Evolutionary conservation across 2,329 filamentous ascomycete genomes (phyloP).

Genomic region (Colletotrichum somersetense): DNA sequence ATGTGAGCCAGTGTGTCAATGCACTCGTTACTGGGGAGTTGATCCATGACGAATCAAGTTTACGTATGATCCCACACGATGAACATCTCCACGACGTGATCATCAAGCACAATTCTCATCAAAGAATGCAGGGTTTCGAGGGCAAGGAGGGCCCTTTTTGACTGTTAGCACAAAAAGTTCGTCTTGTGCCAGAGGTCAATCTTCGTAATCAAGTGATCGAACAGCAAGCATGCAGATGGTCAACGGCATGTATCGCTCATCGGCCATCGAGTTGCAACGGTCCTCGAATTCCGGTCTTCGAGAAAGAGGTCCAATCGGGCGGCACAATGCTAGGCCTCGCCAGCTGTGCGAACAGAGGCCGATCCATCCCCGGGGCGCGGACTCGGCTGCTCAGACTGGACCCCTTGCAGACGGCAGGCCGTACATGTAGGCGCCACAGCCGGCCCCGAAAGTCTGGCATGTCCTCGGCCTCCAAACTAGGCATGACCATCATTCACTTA

Average conservation of each 20-base stretch:
- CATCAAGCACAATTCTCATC: background rate
- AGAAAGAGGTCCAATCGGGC: background rate
- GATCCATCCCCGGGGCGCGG: background rate
- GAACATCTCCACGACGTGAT: background rate
- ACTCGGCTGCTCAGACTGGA: background rate
- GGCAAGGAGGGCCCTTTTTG: background rate
- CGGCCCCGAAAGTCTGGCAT: background rate
- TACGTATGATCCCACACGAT: constrained; percentile 19
- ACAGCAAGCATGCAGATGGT: background rate
- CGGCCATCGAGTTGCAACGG: background rate
- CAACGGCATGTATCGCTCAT: background rate
- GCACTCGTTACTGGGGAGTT: constrained; percentile 5
- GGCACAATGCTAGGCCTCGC: constrained; percentile 16
- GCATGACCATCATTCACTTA: background rate
- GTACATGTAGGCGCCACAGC: background rate
- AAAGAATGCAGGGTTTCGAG: background rate
- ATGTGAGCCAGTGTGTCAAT: background rate
- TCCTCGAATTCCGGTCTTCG: background rate
- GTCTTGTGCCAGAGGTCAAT: background rate
- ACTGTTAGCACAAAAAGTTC: background rate
- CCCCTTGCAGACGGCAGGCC: background rate
- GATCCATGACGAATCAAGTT: constrained; percentile 21
- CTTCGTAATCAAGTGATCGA: no score
- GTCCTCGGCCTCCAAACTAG: background rate
- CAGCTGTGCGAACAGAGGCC: background rate